phyloP scores from a whole-genome alignment of 108 stramenopile species.

The Hondaea fermentalgiana region DNA sequence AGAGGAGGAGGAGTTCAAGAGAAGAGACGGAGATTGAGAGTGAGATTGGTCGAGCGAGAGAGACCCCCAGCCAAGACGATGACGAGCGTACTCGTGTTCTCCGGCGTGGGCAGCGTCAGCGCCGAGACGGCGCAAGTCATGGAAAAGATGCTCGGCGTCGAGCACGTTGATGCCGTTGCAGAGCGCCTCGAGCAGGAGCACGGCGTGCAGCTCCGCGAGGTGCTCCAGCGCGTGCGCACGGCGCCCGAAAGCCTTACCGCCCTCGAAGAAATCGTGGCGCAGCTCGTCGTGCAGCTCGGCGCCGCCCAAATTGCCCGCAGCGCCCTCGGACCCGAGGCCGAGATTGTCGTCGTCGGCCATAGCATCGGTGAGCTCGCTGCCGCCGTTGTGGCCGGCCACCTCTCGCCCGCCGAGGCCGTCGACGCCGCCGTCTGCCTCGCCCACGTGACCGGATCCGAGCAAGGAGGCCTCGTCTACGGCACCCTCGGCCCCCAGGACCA shows the following conservation, averaged over 20 bases:
- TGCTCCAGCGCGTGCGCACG: neutral
- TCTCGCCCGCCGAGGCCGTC: neutral
- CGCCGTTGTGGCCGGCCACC: neutral
- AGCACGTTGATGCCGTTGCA: neutral
- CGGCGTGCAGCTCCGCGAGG: neutral
- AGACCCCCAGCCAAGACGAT: neutral
- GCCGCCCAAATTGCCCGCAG: neutral
- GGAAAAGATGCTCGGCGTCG: neutral
- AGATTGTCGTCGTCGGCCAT: neutral
- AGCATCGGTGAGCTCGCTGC: conserved; percentile 16
- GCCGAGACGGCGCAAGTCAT: neutral
- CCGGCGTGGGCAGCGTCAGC: conserved; percentile 9
- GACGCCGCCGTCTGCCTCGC: neutral
- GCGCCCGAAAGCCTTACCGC: neutral
- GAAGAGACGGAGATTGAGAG: too few relatives aligned
- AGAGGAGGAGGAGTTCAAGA: too few relatives aligned
- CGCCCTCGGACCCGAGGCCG: neutral
- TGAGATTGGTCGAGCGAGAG: too few relatives aligned
- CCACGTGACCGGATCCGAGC: neutral
- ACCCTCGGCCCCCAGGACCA: neutral
- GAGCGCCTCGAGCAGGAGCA: neutral
- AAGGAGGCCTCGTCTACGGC: neutral
- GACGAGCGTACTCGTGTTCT: neutral
- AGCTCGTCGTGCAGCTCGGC: neutral
- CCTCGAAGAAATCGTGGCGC: neutral